Evolutionary conservation across 2,329 filamentous ascomycete genomes (phyloP), one percentile per base, ranked within the genome.

Genomic region (Hypoxylon sp.): DNA sequence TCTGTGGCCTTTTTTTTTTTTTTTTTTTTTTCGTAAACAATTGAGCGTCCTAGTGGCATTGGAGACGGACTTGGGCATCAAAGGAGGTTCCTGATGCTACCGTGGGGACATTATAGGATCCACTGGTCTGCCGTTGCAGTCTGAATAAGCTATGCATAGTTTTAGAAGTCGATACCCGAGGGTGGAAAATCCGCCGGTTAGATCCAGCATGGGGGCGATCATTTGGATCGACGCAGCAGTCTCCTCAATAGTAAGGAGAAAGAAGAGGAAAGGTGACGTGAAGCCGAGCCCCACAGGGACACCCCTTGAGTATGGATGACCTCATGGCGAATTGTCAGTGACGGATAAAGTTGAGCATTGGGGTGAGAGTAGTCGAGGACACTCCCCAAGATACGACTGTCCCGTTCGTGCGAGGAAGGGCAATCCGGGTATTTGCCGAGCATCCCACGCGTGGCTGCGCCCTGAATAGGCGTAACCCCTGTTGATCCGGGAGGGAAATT

Each of bases 321-420:
- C 68, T 69, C 63, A 71, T 73, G 68, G 58, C 62, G 70, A 68
- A 68, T 72, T 74, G 55, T 69, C 69, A 74, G 68, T 67, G 68
- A 74, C 72, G 75, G 75, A 68, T 76, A 77, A 76, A 76, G 63
- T 73, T 58, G 46, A 50, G 52, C 6, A 48, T 62, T 60, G 60
- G 58, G 52, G 44, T 63, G 24, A 48, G 50, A 27, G 37, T 62
- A 51, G 31, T 55, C 50, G 52, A 65, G 50, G 44, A n/a, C 37
- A 52, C 52, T 42, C 29, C 29, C 46, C 32, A 52, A 55, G 48
- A 51, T 68, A 46, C 52, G 58, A 67, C 53, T 29, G 55, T 65
- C 62, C 68, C 68, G 63, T 72, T 71, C 70, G 68, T 72, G 72
- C 67, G 66, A 72, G 63, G 56, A 32, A 54, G 64, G 62, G 58